These are phyloP conservation scores for Kappamyces sp. DNA, from an alignment of 192 early-diverging fungal species.

Conservation along the genomic window DNA sequence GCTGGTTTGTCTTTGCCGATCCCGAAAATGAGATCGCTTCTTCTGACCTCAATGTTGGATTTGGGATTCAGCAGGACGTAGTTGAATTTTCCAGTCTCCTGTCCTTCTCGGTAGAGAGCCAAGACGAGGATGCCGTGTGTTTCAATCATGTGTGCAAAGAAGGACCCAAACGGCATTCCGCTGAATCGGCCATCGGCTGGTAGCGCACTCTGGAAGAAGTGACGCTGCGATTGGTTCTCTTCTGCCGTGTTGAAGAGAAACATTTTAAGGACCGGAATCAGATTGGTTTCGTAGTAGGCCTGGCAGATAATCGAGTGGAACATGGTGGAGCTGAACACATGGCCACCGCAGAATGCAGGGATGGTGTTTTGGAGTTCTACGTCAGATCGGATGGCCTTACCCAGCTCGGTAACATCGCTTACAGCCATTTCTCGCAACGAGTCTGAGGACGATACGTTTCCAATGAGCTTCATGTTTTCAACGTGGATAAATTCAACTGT, in stretches of 20 bases:
- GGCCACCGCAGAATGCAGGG: constrained; percentile 65
- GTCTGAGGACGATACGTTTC: constrained; percentile 56
- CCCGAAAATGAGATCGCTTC: constrained; percentile 54
- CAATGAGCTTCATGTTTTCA: constrained; percentile 72
- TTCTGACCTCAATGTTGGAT: constrained; percentile 38
- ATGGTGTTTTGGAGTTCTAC: constrained; percentile 55
- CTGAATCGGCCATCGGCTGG: constrained; percentile 29
- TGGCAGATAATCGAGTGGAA: constrained; percentile 67
- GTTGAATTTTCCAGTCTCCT: constrained; percentile 45
- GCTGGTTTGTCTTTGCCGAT: constrained; percentile 21
- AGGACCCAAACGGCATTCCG: constrained; percentile 38
- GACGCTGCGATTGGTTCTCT: constrained; percentile 21
- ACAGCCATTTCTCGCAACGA: constrained; percentile 47
- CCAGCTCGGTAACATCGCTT: constrained; percentile 19
- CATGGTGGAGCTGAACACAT: constrained; percentile 65
- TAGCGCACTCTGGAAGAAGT: constrained; percentile 39
- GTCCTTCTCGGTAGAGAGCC: constrained; percentile 57
- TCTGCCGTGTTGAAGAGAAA: constrained; percentile 30
- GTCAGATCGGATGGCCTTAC: no score
- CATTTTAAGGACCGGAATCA: constrained; percentile 48
- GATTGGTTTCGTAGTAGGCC: constrained; percentile 61
- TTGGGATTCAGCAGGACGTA: constrained; percentile 58
- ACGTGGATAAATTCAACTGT: constrained; percentile 65
- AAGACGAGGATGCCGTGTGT: constrained; percentile 44
- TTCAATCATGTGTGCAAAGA: constrained; percentile 47